phyloP scores from a whole-genome alignment of 2,329 filamentous ascomycete species.

The Cercospora beticola region DNA sequence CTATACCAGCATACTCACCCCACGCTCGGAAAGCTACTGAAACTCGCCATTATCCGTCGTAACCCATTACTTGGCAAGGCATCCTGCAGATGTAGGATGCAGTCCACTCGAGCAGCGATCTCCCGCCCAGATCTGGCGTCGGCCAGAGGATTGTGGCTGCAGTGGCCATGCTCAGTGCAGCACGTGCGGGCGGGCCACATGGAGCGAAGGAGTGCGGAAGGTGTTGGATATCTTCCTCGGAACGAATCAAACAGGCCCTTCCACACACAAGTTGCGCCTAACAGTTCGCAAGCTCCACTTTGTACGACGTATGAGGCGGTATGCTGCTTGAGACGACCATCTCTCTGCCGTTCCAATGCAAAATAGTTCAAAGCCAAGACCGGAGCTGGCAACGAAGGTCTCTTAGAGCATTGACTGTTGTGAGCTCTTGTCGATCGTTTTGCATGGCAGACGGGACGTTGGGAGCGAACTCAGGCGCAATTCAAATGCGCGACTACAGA shows the following conservation, averaged over 20 bases:
- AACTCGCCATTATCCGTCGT: neutral
- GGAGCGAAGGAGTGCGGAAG: neutral
- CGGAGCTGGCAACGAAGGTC: neutral
- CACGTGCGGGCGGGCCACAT: neutral
- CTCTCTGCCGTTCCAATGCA: neutral
- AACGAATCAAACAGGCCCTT: neutral
- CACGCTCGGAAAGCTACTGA: neutral
- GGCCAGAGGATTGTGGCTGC: neutral
- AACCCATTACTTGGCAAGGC: neutral
- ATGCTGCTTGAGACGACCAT: neutral
- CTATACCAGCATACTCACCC: neutral
- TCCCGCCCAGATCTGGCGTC: neutral
- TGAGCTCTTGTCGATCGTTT: neutral
- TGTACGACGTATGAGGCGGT: neutral
- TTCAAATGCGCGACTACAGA: neutral
- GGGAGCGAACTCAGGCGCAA: neutral
- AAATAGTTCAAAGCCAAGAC: neutral
- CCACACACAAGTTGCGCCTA: neutral
- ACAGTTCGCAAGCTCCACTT: neutral
- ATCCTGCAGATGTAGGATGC: neutral
- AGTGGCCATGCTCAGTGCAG: neutral
- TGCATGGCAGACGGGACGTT: neutral
- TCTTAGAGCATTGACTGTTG: neutral
- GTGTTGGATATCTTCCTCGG: neutral
- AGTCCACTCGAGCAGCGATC: neutral